Percentiles rank a stretch among this genome's conserved stretches.
Evolutionary conservation across 371 early-diverging fungal genomes (phyloP).

Genomic region (Funneliformis caledonium): DNA sequence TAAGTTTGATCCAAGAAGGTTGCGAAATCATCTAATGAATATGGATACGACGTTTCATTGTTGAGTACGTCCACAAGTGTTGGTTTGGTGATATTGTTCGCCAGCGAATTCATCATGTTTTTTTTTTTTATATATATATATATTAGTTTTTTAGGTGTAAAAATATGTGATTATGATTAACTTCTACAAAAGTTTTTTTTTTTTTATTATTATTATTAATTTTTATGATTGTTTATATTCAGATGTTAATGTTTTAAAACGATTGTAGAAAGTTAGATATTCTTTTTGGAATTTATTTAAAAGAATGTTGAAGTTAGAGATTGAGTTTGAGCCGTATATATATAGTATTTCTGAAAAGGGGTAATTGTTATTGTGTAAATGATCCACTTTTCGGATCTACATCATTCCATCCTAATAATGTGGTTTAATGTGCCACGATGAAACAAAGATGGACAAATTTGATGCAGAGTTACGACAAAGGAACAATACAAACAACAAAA

Average conservation of each 20-base stretch:
- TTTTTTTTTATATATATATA: no score
- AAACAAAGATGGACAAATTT: background rate
- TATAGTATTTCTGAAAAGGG: background rate
- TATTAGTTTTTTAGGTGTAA: no score
- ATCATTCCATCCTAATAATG: background rate
- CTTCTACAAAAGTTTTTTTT: no score
- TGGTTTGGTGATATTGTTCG: background rate
- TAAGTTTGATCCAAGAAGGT: slow-evolving; percentile 23
- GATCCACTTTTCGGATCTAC: background rate
- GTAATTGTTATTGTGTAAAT: background rate
- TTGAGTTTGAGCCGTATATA: no score
- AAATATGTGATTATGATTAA: no score
- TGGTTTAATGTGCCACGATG: background rate
- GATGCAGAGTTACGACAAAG: background rate
- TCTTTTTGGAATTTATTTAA: no score
- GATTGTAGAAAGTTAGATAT: no score
- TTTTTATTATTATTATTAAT: no score
- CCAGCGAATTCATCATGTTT: background rate
- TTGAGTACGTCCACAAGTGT: slow-evolving; percentile 9
- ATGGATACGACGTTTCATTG: slow-evolving; percentile 21
- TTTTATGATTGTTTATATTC: no score
- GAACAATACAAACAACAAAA: background rate
- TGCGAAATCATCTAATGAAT: slow-evolving; percentile 26
- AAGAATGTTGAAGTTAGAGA: no score
- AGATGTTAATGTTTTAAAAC: no score